These are phyloP conservation scores for Rhizophagus prolifer DNA, from an alignment of 192 early-diverging fungal species.

Conservation along the genomic window DNA sequence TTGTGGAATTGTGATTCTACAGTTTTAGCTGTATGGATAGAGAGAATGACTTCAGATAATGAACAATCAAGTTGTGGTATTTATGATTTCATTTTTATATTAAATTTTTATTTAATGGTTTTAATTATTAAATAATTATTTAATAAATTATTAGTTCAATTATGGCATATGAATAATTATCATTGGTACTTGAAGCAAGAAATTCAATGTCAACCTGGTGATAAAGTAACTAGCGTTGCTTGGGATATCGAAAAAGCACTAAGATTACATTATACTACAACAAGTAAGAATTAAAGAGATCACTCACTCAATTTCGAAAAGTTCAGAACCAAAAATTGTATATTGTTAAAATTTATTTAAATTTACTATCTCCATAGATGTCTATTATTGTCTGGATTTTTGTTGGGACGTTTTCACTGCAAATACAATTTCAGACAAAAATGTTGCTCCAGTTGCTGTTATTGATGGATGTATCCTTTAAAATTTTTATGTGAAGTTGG, in stretches of 20 bases:
- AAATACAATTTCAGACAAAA: constrained; percentile 38
- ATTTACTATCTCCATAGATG: constrained; percentile 21
- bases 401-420: constrained; percentile 43
- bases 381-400: constrained; percentile 43
- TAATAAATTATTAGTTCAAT: constrained; percentile 57
- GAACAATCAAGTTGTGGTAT: constrained; percentile 26
- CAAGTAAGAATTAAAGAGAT: constrained; percentile 21
- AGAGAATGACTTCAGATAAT: constrained; percentile 28
- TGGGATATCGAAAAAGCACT: constrained; percentile 86
- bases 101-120: background rate
- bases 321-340: no score
- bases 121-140: constrained; percentile 15
- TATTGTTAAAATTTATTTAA: background rate
- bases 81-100: constrained; percentile 18
- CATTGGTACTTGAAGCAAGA: constrained; percentile 96
- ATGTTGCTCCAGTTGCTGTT: constrained; percentile 67
- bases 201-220: constrained; percentile 47
- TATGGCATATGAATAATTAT: constrained; percentile 95
- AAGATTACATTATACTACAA: constrained; percentile 59
- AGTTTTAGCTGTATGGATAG: constrained; percentile 72
- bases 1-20: constrained; percentile 92
- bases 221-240: constrained; percentile 48
- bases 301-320: background rate
- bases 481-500: background rate
- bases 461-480: constrained; percentile 62